Percentiles rank a stretch among this genome's conserved stretches.
Evolutionary conservation across 768 basidiomycete species (phyloP).

Genomic region (Nidularia pulvinata): DNA sequence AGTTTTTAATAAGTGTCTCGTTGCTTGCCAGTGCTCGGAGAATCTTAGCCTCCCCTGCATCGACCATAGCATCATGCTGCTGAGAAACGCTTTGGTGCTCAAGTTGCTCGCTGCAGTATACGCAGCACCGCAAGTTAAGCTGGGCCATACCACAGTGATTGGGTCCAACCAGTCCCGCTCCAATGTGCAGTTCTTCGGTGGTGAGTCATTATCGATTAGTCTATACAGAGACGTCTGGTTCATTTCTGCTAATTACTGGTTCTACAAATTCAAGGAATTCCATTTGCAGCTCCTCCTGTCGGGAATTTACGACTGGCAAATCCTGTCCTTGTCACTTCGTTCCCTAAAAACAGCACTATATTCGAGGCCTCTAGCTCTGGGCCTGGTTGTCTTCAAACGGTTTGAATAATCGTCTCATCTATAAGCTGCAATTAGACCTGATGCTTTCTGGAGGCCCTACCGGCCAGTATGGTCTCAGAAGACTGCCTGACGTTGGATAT

Average conservation of each 20-base stretch:
- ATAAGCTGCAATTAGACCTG: background rate
- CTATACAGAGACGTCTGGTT: background rate
- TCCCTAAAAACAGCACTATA: slow-evolving; percentile 4
- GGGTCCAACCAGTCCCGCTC: background rate
- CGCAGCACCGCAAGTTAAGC: too few relatives aligned
- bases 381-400: slow-evolving; percentile 17
- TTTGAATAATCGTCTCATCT: background rate
- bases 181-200: background rate
- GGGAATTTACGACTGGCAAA: slow-evolving; percentile 20
- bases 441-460: background rate
- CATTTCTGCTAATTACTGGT: background rate
- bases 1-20: too few relatives aligned
- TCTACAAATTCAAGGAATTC: slow-evolving; percentile 17
- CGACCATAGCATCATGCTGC: too few relatives aligned
- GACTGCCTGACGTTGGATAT: slow-evolving; percentile 46
- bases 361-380: slow-evolving; percentile 22
- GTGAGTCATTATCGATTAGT: background rate
- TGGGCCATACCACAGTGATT: background rate
- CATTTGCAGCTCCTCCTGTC: slow-evolving; percentile 27
- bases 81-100: too few relatives aligned
- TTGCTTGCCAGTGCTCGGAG: too few relatives aligned
- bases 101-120: too few relatives aligned
- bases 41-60: too few relatives aligned
- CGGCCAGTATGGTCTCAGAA: slow-evolving; percentile 27
- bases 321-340: slow-evolving; percentile 13